Conservation (phyloP, 202 grass and related monocot genomes). For the Bolboschoenoplectus hybrid region DNA sequence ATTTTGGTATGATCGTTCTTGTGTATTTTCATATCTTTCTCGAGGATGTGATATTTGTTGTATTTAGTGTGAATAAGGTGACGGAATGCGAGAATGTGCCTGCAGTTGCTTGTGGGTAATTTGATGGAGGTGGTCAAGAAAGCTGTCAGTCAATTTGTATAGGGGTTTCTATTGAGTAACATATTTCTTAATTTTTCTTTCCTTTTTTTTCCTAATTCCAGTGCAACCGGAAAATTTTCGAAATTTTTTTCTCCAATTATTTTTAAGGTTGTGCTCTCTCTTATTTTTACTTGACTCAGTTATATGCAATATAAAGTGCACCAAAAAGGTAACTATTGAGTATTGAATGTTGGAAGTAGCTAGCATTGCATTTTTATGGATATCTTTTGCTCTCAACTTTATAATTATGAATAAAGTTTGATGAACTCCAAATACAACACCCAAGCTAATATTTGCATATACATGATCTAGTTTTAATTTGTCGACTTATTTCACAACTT, state of each 20-base stretch:
- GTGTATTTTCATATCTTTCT: not conserved
- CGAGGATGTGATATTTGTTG: not conserved
- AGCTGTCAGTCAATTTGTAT: conserved; percentile 9
- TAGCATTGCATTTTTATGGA: too few relatives aligned
- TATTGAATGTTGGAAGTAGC: too few relatives aligned
- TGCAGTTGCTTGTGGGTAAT: not conserved
- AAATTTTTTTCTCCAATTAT: not conserved
- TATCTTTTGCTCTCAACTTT: too few relatives aligned
- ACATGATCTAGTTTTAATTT: too few relatives aligned
- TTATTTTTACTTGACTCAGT: not conserved
- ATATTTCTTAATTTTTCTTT: not conserved
- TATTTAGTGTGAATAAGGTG: conserved; percentile 29
- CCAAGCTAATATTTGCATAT: too few relatives aligned
- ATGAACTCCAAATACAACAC: too few relatives aligned
- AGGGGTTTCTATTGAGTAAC: not conserved
- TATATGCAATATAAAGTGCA: not conserved
- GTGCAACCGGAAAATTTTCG: not conserved
- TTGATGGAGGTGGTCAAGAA: not conserved
- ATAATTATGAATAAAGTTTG: not conserved
- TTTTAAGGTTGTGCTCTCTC: not conserved
- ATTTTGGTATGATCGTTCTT: not conserved
- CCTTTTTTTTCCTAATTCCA: not conserved
- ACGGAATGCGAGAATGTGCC: not conserved
- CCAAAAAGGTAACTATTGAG: too few relatives aligned
- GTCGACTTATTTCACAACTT: too few relatives aligned